Percentiles rank a stretch among this genome's conserved stretches.
Conservation (phyloP, 1,139 yeast genomes). For the Debaryomyces fabryi region DNA sequence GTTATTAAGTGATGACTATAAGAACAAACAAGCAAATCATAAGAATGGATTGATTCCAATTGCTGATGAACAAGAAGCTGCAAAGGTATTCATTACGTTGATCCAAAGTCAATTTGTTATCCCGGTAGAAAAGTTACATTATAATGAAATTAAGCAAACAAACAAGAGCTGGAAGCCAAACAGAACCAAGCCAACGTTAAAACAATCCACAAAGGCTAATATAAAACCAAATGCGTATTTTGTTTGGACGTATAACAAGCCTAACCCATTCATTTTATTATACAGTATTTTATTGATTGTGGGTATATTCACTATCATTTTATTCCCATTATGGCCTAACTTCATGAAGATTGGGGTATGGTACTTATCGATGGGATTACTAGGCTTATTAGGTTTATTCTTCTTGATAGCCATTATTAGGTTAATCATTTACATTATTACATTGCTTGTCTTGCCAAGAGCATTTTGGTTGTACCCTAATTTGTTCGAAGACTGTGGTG, state of each 20-base stretch:
- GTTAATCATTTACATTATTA: slow-evolving; percentile 66
- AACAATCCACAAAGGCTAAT: slow-evolving; percentile 67
- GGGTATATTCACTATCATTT: slow-evolving; percentile 72
- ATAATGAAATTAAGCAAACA: slow-evolving; percentile 66
- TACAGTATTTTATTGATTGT: slow-evolving; percentile 67
- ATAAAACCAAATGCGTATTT: slow-evolving; percentile 78
- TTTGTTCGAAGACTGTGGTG: slow-evolving; percentile 93
- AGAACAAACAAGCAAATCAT: slow-evolving; percentile 55
- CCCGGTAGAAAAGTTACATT: slow-evolving; percentile 74
- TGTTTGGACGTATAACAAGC: slow-evolving; percentile 84
- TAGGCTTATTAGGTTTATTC: slow-evolving; percentile 76
- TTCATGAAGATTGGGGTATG: slow-evolving; percentile 90
- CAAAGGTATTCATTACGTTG: slow-evolving; percentile 62
- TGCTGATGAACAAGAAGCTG: slow-evolving; percentile 55
- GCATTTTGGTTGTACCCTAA: slow-evolving; percentile 97
- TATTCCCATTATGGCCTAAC: slow-evolving; percentile 96
- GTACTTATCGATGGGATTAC: slow-evolving; percentile 77
- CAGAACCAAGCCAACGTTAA: slow-evolving; percentile 73
- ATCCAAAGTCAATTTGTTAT: slow-evolving; percentile 75
- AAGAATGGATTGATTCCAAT: slow-evolving; percentile 61
- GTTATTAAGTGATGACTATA: slow-evolving; percentile 72
- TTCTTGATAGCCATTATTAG: slow-evolving; percentile 81
- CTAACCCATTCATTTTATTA: slow-evolving; percentile 65
- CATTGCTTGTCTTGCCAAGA: slow-evolving; percentile 59
- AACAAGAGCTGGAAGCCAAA: slow-evolving; percentile 66